Conservation (phyloP, 2,329 filamentous ascomycete genomes). For the Penicillium fuscoglaucum region DNA sequence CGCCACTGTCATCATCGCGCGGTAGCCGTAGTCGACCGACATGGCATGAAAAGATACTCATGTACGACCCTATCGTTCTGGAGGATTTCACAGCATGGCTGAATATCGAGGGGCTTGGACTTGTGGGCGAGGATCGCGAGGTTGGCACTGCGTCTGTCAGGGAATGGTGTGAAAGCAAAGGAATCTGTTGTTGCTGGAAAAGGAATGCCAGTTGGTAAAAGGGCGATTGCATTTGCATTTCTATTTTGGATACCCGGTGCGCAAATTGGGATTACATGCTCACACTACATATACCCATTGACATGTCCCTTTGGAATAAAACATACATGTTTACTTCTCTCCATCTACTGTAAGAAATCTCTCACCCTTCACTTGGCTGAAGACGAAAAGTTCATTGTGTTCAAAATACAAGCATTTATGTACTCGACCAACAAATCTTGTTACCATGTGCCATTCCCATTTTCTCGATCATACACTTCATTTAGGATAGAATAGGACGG, state of each 20-base stretch:
- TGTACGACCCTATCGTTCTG: slow-evolving; percentile 87
- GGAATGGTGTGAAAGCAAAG: slow-evolving; percentile 85
- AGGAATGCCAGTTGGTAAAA: slow-evolving; percentile 36
- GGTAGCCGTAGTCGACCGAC: slow-evolving; percentile 52
- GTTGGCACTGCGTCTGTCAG: slow-evolving; percentile 68
- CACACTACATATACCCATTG: not conserved
- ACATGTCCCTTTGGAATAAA: no score
- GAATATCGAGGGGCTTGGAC: slow-evolving; percentile 67
- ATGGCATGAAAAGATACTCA: slow-evolving; percentile 90
- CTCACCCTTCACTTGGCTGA: no score
- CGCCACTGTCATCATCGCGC: slow-evolving; percentile 24
- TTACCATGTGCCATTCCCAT: not conserved
- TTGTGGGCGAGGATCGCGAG: slow-evolving; percentile 65
- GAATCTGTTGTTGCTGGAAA: slow-evolving; percentile 76
- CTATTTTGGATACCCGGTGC: not conserved
- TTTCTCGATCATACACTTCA: not conserved
- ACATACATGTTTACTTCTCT: not conserved
- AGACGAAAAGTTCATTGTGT: not conserved
- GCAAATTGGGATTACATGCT: not conserved
- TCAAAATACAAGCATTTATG: not conserved
- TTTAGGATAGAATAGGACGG: not conserved
- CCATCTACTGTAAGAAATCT: not conserved
- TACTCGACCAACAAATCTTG: not conserved
- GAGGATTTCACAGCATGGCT: slow-evolving; percentile 85
- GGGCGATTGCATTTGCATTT: not conserved